Conservation (phyloP, 169 alveolate species). For the Cyclospora cayetanensis region DNA sequence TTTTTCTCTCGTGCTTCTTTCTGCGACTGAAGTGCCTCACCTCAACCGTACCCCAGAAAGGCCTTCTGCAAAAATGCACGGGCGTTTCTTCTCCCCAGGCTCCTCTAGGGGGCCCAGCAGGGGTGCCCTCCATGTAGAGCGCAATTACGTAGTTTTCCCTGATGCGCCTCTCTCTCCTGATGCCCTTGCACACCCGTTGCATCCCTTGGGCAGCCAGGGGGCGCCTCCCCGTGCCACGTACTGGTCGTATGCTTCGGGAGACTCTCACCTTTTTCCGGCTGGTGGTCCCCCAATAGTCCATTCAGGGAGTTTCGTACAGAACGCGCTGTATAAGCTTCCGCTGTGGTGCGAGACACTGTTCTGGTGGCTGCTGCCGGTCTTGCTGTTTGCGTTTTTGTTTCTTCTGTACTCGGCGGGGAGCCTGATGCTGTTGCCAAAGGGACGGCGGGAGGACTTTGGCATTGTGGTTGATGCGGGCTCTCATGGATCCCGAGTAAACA, state of each 20-base stretch:
- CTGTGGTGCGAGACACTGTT: not conserved
- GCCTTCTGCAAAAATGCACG: not conserved
- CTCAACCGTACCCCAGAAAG: too few species aligned
- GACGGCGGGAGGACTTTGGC: slow-evolving; percentile 36
- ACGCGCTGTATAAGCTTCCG: not conserved
- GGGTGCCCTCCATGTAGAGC: not conserved
- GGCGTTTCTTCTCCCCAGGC: not conserved
- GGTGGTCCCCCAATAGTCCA: slow-evolving; percentile 11
- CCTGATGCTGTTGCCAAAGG: not conserved
- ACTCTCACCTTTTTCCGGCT: not conserved
- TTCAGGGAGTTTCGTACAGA: not conserved
- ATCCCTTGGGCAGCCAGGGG: not conserved
- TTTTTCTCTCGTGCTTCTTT: too few species aligned
- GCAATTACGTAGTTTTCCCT: not conserved
- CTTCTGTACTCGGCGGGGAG: not conserved
- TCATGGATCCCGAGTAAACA: slow-evolving; percentile 63
- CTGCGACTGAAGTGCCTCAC: too few species aligned
- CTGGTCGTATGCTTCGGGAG: not conserved
- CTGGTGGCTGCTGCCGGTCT: not conserved
- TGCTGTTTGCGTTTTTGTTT: not conserved
- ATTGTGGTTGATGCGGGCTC: slow-evolving; percentile 64
- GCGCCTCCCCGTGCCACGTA: not conserved
- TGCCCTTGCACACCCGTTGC: not conserved
- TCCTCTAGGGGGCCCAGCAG: not conserved
- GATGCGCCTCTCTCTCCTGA: not conserved